These are phyloP conservation scores for Hyaloscypha finlandica DNA, from an alignment of 495 filamentous ascomycete genomes.

Conservation along the genomic window DNA sequence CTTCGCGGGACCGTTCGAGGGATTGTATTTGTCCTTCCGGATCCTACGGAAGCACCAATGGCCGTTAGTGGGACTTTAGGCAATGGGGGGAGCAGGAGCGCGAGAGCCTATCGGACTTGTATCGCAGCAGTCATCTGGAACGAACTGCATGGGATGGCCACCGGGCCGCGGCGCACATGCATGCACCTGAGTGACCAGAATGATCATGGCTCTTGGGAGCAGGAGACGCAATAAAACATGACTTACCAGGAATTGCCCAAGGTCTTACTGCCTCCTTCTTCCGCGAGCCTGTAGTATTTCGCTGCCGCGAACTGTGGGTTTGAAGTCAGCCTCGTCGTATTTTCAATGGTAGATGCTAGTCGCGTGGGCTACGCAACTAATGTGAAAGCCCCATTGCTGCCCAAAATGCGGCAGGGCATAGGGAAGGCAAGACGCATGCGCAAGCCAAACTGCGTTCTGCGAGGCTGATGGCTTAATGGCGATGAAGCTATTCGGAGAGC, in stretches of 20 bases:
- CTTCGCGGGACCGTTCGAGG: constrained; percentile 47
- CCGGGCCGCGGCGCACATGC: constrained; percentile 8
- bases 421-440: constrained; percentile 18
- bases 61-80: constrained; percentile 26
- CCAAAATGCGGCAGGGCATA: constrained; percentile 34
- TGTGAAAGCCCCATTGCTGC: constrained; percentile 40
- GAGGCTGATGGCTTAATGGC: constrained; percentile 32
- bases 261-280: constrained; percentile 83
- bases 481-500: constrained; percentile 33
- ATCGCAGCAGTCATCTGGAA: constrained; percentile 31
- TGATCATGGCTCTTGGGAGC: constrained; percentile 17
- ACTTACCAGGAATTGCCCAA: constrained; percentile 95
- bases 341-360: constrained; percentile 24
- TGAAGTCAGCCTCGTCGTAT: constrained; percentile 28
- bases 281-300: constrained; percentile 90
- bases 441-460: constrained; percentile 29
- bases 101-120: constrained; percentile 29
- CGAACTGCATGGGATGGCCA: constrained; percentile 29
- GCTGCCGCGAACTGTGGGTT: constrained; percentile 52
- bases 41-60: constrained; percentile 62
- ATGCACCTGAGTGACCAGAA: constrained; percentile 16
- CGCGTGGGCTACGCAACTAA: constrained; percentile 19
- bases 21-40: constrained; percentile 94
- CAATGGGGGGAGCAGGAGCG: constrained; percentile 8
- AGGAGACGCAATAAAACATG: constrained; percentile 24